These are phyloP conservation scores for Aspergillus nanangensis DNA, from an alignment of 495 filamentous ascomycete species.

Conservation along the genomic window DNA sequence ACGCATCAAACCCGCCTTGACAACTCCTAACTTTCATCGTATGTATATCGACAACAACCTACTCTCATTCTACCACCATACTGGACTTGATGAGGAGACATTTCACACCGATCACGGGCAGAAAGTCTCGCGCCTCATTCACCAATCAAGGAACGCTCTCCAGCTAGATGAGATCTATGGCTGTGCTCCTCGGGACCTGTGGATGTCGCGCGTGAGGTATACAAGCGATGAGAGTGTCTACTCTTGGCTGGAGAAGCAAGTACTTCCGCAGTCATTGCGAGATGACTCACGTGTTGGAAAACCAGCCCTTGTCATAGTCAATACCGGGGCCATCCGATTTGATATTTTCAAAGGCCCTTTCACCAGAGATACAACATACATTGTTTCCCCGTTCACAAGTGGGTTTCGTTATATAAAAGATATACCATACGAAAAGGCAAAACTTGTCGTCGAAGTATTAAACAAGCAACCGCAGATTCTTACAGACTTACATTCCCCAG, in stretches of 20 bases:
- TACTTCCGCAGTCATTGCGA: slow-evolving; percentile 60
- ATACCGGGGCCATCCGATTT: slow-evolving; percentile 89
- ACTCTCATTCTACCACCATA: slow-evolving; percentile 78
- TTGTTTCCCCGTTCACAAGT: slow-evolving; percentile 85
- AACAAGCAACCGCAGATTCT: slow-evolving; percentile 66
- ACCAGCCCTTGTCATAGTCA: slow-evolving; percentile 69
- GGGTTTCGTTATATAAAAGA: slow-evolving; percentile 73
- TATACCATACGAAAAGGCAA: slow-evolving; percentile 71
- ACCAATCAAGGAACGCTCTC: slow-evolving; percentile 61
- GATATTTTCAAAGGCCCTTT: slow-evolving; percentile 92
- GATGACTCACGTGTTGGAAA: slow-evolving; percentile 44
- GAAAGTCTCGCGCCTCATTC: slow-evolving; percentile 69
- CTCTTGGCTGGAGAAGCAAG: slow-evolving; percentile 68
- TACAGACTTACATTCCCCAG: slow-evolving; percentile 11
- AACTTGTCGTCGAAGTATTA: slow-evolving; percentile 63
- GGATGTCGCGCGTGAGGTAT: slow-evolving; percentile 73
- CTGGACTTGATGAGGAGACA: slow-evolving; percentile 57
- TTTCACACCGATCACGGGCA: slow-evolving; percentile 78
- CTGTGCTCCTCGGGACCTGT: slow-evolving; percentile 77
- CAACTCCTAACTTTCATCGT: slow-evolving; percentile 59
- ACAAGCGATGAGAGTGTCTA: slow-evolving; percentile 68
- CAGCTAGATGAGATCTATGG: slow-evolving; percentile 71
- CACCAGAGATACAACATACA: slow-evolving; percentile 77
- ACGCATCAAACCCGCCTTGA: slow-evolving; percentile 25
- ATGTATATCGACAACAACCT: slow-evolving; percentile 96